Conservation (phyloP, 192 early-diverging fungal genomes). For the Entomortierella lignicola region DNA sequence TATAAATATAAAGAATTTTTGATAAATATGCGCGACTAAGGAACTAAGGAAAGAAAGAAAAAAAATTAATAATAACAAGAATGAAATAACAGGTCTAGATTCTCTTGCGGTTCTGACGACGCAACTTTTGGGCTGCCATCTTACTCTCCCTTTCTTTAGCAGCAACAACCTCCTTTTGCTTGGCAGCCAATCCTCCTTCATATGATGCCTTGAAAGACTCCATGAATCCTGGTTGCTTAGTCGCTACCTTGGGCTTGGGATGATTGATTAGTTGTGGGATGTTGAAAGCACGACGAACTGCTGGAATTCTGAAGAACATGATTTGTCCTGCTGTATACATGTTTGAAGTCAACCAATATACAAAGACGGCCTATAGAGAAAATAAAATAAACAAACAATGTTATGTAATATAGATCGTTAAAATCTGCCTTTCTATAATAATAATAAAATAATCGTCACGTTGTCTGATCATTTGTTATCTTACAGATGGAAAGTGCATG, state of each 20-base stretch:
- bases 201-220: slow-evolving; percentile 61
- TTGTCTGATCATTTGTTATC: not conserved
- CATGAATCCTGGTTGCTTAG: slow-evolving; percentile 57
- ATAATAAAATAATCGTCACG: not conserved
- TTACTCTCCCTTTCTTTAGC: slow-evolving; percentile 46
- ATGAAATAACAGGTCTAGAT: slow-evolving; percentile 13
- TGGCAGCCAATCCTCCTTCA: slow-evolving; percentile 47
- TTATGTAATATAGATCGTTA: too few relatives aligned
- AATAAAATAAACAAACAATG: too few relatives aligned
- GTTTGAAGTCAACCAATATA: slow-evolving; percentile 89
- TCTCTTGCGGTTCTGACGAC: slow-evolving; percentile 53
- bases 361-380: slow-evolving; percentile 78
- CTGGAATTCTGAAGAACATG: slow-evolving; percentile 67
- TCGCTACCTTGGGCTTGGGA: slow-evolving; percentile 54
- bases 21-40: too few relatives aligned
- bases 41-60: too few relatives aligned
- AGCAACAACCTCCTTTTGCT: slow-evolving; percentile 31
- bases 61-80: not conserved
- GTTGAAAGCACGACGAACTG: slow-evolving; percentile 65
- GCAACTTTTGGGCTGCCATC: slow-evolving; percentile 42
- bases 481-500: slow-evolving; percentile 53
- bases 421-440: too few relatives aligned
- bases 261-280: slow-evolving; percentile 66
- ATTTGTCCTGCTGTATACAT: slow-evolving; percentile 77
- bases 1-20: too few relatives aligned